Conservation (phyloP, 164 flowering plant species). For the Cinnamomum chago region DNA sequence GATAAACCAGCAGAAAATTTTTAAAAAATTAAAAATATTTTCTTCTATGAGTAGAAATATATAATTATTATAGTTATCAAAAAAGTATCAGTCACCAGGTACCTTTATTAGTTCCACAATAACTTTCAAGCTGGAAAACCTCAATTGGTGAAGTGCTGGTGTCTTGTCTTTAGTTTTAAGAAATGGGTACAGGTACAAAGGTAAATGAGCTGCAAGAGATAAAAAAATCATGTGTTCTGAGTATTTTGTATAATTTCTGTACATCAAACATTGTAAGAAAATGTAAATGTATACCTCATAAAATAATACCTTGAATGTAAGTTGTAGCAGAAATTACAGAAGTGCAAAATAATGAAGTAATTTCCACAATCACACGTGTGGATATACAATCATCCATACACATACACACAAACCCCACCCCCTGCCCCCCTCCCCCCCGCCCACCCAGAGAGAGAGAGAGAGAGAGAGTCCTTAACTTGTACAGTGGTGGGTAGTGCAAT, state of each 20-base stretch:
- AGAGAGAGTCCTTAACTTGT: no score
- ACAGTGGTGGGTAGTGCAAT: no score
- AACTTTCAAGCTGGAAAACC: slow-evolving; percentile 93
- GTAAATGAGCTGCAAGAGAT: slow-evolving; percentile 77
- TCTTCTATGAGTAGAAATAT: not conserved
- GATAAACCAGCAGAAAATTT: no score
- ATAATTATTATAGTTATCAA: no score
- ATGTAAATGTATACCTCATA: no score
- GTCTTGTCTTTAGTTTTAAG: slow-evolving; percentile 79
- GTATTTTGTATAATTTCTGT: not conserved
- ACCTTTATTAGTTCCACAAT: slow-evolving; percentile 96
- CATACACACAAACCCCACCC: not conserved
- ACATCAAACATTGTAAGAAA: no score
- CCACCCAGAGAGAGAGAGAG: no score
- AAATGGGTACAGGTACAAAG: slow-evolving; percentile 85
- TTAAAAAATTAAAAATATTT: no score
- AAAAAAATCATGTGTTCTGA: not conserved
- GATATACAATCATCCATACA: not conserved
- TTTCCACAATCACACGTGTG: not conserved
- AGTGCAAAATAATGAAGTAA: not conserved
- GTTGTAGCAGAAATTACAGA: no score
- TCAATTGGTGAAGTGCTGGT: slow-evolving; percentile 80
- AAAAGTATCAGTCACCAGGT: slow-evolving; percentile 4
- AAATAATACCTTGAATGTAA: not conserved
- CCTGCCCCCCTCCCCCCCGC: no score